Evolutionary conservation across 768 basidiomycete genomes (phyloP), one percentile per base, ranked within the genome.

Genomic region (Russula vinacea): DNA sequence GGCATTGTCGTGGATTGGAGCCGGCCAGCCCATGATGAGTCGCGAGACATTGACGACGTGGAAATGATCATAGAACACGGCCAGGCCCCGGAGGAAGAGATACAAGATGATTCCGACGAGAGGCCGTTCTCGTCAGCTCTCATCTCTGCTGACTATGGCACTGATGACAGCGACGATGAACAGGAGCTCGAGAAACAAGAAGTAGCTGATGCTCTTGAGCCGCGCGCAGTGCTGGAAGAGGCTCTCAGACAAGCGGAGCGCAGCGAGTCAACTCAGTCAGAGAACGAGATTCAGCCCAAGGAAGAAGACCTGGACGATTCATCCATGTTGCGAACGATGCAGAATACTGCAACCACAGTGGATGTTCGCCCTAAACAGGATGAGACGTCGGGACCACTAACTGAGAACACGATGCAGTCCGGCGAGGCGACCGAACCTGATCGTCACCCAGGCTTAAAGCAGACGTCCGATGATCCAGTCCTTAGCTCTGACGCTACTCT

Each of bases 1-100:
- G 92, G 92, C 17, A 87, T 88, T 44, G 85, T 83, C 70, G 82
- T 86, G 42, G 80, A 83, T 62, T 88, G 86, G 87, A 86, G 78
- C 68, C 80, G 78, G 26, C 78, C 81, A 7, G 71, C 75, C n/a
- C 72, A 68, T 11, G 73, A 73, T 40, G 72, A 73, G 7, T 61
- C 70, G 9, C 72, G 75, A 32, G 77, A 76, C 49, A 80, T 81
- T 58, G 76, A 76, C 14, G 72, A 76, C 65, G 67, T 71, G 56
- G 74, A 66, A 51, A 71, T 68, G 70, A 67, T 73, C 35, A 60
- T 71, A 44, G 72, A 72, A 22, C 69, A 71, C 26, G 70, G 68
- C 22, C 62, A 56, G 44, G 73, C 75, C 62, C 75, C 74, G 8
- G 70, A 74, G 22, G 78, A 79, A 22, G 69, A 61, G 29, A 70